These are phyloP conservation scores for Dryas octopetala DNA, from an alignment of 306 rosid species.

Conservation along the genomic window DNA sequence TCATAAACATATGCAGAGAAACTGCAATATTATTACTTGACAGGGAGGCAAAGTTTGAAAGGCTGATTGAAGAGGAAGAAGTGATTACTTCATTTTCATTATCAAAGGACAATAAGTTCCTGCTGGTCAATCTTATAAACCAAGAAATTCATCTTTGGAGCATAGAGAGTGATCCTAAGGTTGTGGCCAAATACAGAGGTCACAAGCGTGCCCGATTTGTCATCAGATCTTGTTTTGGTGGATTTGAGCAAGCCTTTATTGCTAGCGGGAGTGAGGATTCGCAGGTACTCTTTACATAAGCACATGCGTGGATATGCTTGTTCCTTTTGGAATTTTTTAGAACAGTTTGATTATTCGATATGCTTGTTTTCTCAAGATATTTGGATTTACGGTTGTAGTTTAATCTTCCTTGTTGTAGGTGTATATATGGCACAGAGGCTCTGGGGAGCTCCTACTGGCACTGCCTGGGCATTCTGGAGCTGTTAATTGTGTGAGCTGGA, in stretches of 20 bases:
- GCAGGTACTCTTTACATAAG: constrained; percentile 36
- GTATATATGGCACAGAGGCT: constrained; percentile 59
- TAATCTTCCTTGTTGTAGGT: constrained; percentile 38
- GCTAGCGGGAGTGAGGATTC: constrained; percentile 77
- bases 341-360: neutral
- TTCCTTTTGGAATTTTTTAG: neutral
- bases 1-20: constrained; percentile 55
- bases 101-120: constrained; percentile 53
- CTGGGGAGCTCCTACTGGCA: constrained; percentile 52
- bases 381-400: neutral
- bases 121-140: constrained; percentile 54
- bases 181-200: constrained; percentile 56
- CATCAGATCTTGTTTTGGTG: constrained; percentile 72
- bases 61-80: constrained; percentile 55
- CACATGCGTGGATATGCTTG: neutral
- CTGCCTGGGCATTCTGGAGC: constrained; percentile 72
- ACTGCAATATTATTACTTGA: constrained; percentile 42
- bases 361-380: neutral
- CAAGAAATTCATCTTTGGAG: constrained; percentile 82
- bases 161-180: constrained; percentile 48
- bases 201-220: constrained; percentile 51
- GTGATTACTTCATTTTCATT: constrained; percentile 58
- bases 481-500: constrained; percentile 66
- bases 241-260: constrained; percentile 57
- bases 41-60: constrained; percentile 54